These are phyloP conservation scores for Fusarium chlamydosporum DNA, from an alignment of 2,329 filamentous ascomycete genomes.

Conservation along the genomic window DNA sequence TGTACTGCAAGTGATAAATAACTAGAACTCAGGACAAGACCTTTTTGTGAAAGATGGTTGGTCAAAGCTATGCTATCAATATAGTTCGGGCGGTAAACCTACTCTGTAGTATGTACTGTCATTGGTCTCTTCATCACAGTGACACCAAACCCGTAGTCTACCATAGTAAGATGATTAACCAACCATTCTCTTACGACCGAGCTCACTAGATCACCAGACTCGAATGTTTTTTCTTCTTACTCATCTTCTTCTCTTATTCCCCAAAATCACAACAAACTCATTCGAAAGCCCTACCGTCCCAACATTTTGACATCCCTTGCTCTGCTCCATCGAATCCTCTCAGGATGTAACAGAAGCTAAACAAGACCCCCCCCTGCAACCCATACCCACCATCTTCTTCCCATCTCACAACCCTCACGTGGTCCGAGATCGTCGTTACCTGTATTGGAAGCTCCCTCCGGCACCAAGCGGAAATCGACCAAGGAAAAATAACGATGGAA, in stretches of 20 bases:
- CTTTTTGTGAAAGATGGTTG: constrained; percentile 36
- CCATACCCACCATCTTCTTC: constrained; percentile 21
- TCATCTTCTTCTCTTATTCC: neutral
- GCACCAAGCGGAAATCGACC: constrained; percentile 26
- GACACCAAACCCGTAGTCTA: constrained; percentile 11
- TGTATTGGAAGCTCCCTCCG: constrained; percentile 47
- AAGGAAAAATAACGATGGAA: constrained; percentile 27
- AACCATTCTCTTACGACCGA: constrained; percentile 16
- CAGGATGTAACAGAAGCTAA: constrained; percentile 24
- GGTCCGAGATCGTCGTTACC: constrained; percentile 44
- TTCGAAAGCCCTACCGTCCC: constrained; percentile 22
- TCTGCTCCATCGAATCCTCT: constrained; percentile 6
- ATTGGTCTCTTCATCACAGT: constrained; percentile 31
- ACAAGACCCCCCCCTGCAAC: constrained; percentile 15
- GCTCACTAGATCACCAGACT: constrained; percentile 15
- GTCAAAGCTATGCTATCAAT: constrained; percentile 8
- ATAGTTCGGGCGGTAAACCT: constrained; percentile 31
- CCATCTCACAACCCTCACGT: constrained; percentile 36
- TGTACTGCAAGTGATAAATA: constrained; percentile 23
- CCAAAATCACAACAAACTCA: no score
- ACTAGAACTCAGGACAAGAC: neutral
- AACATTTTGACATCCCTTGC: constrained; percentile 30
- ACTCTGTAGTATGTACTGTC: constrained; percentile 15
- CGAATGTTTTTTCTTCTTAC: neutral
- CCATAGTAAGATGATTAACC: constrained; percentile 10